Evolutionary conservation across 2,329 filamentous ascomycete genomes (phyloP).

Genomic region (Colletotrichum eremochloae): DNA sequence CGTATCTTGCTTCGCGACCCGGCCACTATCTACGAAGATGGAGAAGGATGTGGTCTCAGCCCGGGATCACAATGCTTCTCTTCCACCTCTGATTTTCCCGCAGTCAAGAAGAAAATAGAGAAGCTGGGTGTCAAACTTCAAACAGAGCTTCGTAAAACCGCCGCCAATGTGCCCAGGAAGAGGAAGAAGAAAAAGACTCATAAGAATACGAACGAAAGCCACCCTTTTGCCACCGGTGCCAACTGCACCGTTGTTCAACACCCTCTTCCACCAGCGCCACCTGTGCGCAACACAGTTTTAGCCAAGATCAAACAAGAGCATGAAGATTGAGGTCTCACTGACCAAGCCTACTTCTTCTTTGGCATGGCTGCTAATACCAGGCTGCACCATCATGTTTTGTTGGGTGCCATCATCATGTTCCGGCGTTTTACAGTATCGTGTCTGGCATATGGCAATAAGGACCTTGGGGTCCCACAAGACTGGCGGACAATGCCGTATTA

Average conservation of each 20-base stretch:
- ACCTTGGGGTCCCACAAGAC: not conserved
- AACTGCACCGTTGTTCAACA: constrained; percentile 18
- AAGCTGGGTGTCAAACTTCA: constrained; percentile 5
- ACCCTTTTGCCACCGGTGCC: constrained; percentile 13
- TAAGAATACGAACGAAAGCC: not conserved
- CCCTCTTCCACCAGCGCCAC: not conserved
- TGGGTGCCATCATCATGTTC: not conserved
- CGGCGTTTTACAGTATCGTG: not conserved
- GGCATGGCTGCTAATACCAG: no score
- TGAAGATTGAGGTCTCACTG: not conserved
- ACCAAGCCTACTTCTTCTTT: not conserved
- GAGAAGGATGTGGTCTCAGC: not conserved
- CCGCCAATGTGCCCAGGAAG: not conserved
- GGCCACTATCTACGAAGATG: constrained; percentile 9
- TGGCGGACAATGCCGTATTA: no score
- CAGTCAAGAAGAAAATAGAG: not conserved
- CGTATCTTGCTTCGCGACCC: constrained; percentile 11
- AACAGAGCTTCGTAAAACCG: not conserved
- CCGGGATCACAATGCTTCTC: not conserved
- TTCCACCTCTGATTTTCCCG: not conserved
- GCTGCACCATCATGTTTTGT: not conserved
- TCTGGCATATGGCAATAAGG: not conserved
- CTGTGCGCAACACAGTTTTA: not conserved
- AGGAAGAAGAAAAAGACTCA: not conserved
- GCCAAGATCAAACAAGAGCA: constrained; percentile 7